phyloP scores from a whole-genome alignment of 805 yeast genomes.

The Hemisphaericaspora nanyangensis region DNA sequence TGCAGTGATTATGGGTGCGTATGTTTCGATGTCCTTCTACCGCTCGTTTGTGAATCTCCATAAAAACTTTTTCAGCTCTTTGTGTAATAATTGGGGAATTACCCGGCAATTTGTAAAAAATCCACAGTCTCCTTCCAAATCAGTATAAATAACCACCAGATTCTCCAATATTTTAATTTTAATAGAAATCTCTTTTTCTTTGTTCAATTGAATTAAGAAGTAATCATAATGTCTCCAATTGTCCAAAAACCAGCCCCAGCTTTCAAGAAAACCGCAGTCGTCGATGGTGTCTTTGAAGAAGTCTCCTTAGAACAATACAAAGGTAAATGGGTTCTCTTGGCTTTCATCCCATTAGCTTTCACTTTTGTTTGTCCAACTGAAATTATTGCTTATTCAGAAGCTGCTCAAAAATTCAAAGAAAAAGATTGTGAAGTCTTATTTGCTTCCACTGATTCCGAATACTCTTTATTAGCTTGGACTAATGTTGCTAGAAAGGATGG shows the following conservation, averaged over 20 bases:
- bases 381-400: slow-evolving; percentile 97
- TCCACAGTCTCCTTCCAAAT: no score
- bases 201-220: no score
- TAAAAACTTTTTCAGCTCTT: no score
- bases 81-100: no score
- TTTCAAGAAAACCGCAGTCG: slow-evolving; percentile 95
- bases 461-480: slow-evolving; percentile 97
- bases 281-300: slow-evolving; percentile 95
- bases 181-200: neutral
- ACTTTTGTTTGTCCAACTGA: slow-evolving; percentile 99
- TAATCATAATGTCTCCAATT: slow-evolving; percentile 67
- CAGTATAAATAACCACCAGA: no score
- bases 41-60: no score
- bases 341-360: slow-evolving; percentile 98
- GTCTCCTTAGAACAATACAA: slow-evolving; percentile 89
- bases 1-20: no score
- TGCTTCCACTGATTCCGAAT: slow-evolving; percentile 98
- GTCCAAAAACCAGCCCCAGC: slow-evolving; percentile 96
- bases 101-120: no score
- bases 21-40: no score
- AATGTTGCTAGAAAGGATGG: slow-evolving; percentile 94
- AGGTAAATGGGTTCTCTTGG: slow-evolving; percentile 97
- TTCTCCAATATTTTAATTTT: no score
- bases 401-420: slow-evolving; percentile 82
- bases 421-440: slow-evolving; percentile 86